Evolutionary conservation across 2,329 filamentous ascomycete genomes (phyloP), one percentile per base, ranked within the genome.

Genomic region (Nemania diffusa): DNA sequence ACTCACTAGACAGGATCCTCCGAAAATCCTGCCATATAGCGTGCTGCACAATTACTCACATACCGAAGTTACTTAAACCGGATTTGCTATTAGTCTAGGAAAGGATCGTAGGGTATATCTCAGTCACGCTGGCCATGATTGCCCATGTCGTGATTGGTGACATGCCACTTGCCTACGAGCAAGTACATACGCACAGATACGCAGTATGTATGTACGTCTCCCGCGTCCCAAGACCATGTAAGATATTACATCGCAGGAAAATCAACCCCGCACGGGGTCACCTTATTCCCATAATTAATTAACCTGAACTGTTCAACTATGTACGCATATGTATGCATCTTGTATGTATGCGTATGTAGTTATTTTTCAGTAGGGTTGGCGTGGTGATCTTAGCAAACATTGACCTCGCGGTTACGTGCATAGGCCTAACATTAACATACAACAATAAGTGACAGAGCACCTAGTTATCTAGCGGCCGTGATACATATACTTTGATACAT

Each of bases 11-110:
- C 7, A 26, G 44, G 44, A 44, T 62, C 64, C 64, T 53, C 46
- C 37, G 37, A 24, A 34, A 56, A 67, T 67, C 59, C 59, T 64
- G 51, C 48, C 56, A 32, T 32, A 37, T 51, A 26, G 26, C 20
- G 52, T 24, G 34, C 64, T 58, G 53, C 62, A 56, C 46, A 22
- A 48, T 66, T 58, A 52, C 56, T 57, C 56, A 55, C 57, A 60
- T 64, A 50, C 64, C 57, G 56, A 60, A 50, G 58, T 46, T 57
- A 50, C 58, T 53, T 63, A 64, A 27, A 26, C 34, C 20, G 22
- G 64, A 64, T 34, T n/a, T 24, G 9, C 17, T 46, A 37, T 51
- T 58, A 58, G 55, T 50, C 46, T 58, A 48, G 15, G 27, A 32
- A 9, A 34, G 20, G 8, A 37, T n/a, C 42, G 29, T 50, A 20